Conservation (phyloP, 2,329 filamentous ascomycete genomes). For the Exophiala sp. region DNA sequence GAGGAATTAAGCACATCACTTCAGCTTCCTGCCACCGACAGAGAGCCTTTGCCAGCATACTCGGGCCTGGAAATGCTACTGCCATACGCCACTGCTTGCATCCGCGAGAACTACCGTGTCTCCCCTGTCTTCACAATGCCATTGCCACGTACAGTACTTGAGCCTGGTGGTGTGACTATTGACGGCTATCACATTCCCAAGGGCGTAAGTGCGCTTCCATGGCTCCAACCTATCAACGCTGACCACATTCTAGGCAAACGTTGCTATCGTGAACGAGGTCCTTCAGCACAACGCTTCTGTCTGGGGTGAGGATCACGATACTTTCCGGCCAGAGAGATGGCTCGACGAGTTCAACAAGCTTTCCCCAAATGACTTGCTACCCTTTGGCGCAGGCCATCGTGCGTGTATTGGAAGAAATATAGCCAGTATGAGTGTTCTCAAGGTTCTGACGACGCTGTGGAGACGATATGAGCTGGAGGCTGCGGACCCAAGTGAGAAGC, state of each 20-base stretch:
- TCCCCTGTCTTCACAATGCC: conserved; percentile 12
- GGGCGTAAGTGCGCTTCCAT: conserved; percentile 5
- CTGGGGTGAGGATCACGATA: conserved; percentile 11
- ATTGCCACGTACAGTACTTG: conserved; percentile 4
- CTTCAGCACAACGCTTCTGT: conserved; percentile 12
- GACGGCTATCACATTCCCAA: conserved; percentile 8
- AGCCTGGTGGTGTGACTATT: conserved; percentile 2
- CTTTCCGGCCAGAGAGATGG: conserved; percentile 51
- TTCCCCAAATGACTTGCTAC: conserved; percentile 41
- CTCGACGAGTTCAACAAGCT: conserved; percentile 37
- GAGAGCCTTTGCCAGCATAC: conserved; percentile 1
- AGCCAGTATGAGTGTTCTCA: conserved; percentile 32
- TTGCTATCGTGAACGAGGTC: conserved; percentile 10
- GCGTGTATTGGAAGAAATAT: conserved; percentile 51
- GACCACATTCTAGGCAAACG: conserved; percentile 1
- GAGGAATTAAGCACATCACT: conserved; percentile 3
- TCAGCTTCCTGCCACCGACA: not conserved
- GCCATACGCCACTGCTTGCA: conserved; percentile 11
- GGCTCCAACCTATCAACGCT: not conserved
- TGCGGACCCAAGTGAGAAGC: conserved; percentile 5
- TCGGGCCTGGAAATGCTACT: conserved; percentile 16
- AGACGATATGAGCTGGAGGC: conserved; percentile 7
- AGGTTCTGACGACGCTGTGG: conserved; percentile 9
- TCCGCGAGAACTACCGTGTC: conserved; percentile 12
- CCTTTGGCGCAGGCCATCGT: conserved; percentile 48